Evolutionary conservation across 2,329 filamentous ascomycete genomes (phyloP), one percentile per base, ranked within the genome.

Genomic region (Periconia sp.): DNA sequence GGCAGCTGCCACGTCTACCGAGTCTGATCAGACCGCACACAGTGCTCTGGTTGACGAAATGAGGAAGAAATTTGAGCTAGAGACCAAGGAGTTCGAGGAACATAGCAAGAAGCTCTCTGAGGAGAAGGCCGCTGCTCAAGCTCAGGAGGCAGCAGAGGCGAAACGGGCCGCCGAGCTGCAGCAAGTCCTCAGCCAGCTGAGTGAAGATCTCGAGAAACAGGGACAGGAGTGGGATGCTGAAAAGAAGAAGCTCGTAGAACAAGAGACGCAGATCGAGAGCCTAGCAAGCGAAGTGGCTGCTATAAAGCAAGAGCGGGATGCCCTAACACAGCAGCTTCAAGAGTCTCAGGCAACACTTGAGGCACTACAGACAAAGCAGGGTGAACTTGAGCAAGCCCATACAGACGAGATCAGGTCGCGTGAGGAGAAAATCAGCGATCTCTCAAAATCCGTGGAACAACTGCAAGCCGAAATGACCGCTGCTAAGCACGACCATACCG

Each of bases 201-300:
- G 61, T 40, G 55, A 52, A 6, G 66, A 70, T 36, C 60, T 70
- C 9, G 65, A 69, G 36, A 52, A 60, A 19, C 65, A 68, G 33
- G 65, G 63, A 28, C 52, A 46, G 6, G 52, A 70, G 39, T 70
- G 65, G 65, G 63, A 67, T 32, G 57, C 57, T 12, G 65, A 70
- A 23, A 69, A 66, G 58, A 60, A 63, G 52, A 63, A 60, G 45
- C 56, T 67, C n/a, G 52, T 50, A 1, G 63, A 68, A 29, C 66
- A 68, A 40, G 52, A 63, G 13, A 34, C 46, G 1, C 50, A 61
- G 26, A 64, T 69, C 22, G 59, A 61, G 10, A 43, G 43, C 3
- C 52, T 70, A 25, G 60, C 47, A 11, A 46, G 46, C 1, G 53
- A 67, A 31, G 36, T 67, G 2, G 48, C 52, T 6, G 41, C 43